Percentiles rank a stretch among this genome's conserved stretches.
Conservation (phyloP, 495 filamentous ascomycete genomes). For the Opeltia flavorubescens region DNA sequence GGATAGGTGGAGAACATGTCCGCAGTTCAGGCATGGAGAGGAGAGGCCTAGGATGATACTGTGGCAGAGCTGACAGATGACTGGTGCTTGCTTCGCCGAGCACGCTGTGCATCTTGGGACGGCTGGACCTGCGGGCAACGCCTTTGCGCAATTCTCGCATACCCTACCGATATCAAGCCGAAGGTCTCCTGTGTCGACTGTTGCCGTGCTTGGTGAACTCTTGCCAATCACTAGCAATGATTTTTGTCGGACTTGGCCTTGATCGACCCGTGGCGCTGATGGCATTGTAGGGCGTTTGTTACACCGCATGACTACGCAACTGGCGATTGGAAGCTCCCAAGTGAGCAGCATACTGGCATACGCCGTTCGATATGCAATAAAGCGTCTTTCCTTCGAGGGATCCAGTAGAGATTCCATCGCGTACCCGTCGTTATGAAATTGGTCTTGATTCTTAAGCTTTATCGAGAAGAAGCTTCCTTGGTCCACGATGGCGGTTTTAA, state of each 20-base stretch:
- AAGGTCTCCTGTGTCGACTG: neutral
- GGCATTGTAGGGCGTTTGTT: constrained; percentile 21
- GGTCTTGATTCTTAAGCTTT: constrained; percentile 57
- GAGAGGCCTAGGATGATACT: constrained; percentile 34
- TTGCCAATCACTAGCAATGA: neutral
- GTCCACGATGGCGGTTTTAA: no score
- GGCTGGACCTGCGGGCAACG: constrained; percentile 8
- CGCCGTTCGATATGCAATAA: constrained; percentile 55
- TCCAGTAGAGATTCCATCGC: constrained; percentile 57
- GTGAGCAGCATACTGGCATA: constrained; percentile 73
- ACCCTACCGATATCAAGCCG: constrained; percentile 14
- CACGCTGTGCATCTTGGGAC: constrained; percentile 27
- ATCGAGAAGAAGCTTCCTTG: constrained; percentile 34
- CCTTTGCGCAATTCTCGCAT: constrained; percentile 24
- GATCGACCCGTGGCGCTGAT: neutral
- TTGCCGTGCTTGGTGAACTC: neutral
- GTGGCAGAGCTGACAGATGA: constrained; percentile 33
- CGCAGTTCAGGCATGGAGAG: constrained; percentile 36
- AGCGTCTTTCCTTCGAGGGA: constrained; percentile 40
- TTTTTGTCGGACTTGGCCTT: neutral
- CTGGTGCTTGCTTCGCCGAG: constrained; percentile 24
- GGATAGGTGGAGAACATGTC: constrained; percentile 36
- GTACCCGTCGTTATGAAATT: constrained; percentile 67
- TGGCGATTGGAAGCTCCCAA: constrained; percentile 64
- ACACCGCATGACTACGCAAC: constrained; percentile 76